Evolutionary conservation across 2,329 filamentous ascomycete species (phyloP), one percentile per base, ranked within the genome.

Genomic region (Claviceps paspali): DNA sequence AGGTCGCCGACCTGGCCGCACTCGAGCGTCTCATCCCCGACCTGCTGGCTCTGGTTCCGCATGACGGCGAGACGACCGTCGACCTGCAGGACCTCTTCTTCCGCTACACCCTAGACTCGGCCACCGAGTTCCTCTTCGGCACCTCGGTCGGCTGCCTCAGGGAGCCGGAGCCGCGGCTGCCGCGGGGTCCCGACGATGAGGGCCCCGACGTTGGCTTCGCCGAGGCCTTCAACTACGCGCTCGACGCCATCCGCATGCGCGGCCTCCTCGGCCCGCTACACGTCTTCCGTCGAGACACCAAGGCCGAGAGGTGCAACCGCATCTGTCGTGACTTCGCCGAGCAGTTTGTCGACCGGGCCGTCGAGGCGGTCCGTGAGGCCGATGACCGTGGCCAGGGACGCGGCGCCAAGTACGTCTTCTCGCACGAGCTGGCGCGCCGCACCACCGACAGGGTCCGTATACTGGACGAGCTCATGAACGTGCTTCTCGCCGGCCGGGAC

Each of bases 321-420:
- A 17, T 33, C 5, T 39, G 36, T 14, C 33, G 37, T 5, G 19
- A 29, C n/a, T 33, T 36, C 8, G 40, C 33, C 10, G 24, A 35
- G 10, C 29, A 66, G 7, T 85, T 84, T 50, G 68, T 82, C n/a
- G 67, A 73, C 45, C 67, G 66, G n/a, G 82, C 73, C 52, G 79
- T 84, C 12, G 18, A 19, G 6, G 33, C 29, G 3, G 28, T 30
- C 12, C 11, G 23, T 18, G 35, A 63, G 37, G 64, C 74, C 8
- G 57, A 80, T 40, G 53, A 61, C 40, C 53, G 61, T 6, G 14
- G 28, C 57, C 22, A 38, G 14, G 36, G 8, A 34, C 48, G 18
- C 44, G 32, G 29, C 23, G 39, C 39, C 18, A 46, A 48, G 27
- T 59, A 59, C 26, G 43, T 57, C 30, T 57, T 57, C 38, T 47